Conservation (phyloP, 306 rosid species). For the Fragaria nilgerrensis region DNA sequence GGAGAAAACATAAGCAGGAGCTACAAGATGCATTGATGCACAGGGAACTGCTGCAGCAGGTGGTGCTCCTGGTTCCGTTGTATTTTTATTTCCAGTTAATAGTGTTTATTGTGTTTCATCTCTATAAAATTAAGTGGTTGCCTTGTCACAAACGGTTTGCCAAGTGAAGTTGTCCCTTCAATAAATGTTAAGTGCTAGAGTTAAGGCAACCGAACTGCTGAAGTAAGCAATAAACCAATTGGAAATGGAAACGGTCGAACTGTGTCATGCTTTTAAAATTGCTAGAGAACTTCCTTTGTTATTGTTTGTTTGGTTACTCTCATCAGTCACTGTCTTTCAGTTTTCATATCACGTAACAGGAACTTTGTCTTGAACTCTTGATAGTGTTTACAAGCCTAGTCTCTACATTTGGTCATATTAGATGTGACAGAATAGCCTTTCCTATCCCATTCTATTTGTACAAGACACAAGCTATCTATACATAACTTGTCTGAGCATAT, state of each 20-base stretch:
- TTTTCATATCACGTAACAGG: not conserved
- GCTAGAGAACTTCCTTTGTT: not conserved
- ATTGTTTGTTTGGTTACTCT: not conserved
- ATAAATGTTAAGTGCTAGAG: not conserved
- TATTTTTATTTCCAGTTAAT: not conserved
- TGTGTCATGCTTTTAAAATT: not conserved
- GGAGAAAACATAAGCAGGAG: slow-evolving; percentile 90
- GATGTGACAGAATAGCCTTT: not conserved
- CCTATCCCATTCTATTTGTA: not conserved
- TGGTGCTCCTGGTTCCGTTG: slow-evolving; percentile 39
- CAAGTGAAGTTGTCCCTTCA: not conserved
- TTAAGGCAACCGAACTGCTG: not conserved
- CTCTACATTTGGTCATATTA: not conserved
- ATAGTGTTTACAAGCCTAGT: not conserved
- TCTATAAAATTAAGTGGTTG: not conserved
- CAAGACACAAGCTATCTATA: not conserved
- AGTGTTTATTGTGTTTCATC: not conserved
- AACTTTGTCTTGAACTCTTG: not conserved
- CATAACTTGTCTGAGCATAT: slow-evolving; percentile 7
- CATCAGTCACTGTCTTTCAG: not conserved
- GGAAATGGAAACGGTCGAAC: not conserved
- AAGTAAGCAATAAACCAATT: not conserved
- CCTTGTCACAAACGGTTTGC: not conserved
- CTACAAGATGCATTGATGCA: slow-evolving; percentile 80
- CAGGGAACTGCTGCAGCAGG: slow-evolving; percentile 92